A percentile compares a stretch with the other conserved stretches of the same genome.
Evolutionary conservation across 2,329 filamentous ascomycete genomes (phyloP).

Genomic region (Aspergillus pseudoglaucus): DNA sequence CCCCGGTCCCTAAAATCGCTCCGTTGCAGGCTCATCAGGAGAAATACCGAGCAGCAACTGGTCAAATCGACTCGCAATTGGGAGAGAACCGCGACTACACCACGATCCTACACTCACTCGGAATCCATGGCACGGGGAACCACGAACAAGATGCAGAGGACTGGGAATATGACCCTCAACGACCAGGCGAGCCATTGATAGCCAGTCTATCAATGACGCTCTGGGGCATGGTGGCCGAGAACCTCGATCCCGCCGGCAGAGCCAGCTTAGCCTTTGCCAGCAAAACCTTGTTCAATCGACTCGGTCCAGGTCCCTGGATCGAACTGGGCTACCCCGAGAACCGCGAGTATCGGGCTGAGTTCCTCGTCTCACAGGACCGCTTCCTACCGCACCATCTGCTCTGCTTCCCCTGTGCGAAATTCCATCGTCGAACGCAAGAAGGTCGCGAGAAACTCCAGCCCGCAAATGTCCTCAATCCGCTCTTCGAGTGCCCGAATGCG

Average conservation of each 20-base stretch:
- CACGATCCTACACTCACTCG: slow-evolving; percentile 29
- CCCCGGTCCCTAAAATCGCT: slow-evolving; percentile 25
- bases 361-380: slow-evolving; percentile 47
- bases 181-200: slow-evolving; percentile 38
- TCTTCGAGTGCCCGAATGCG: slow-evolving; percentile 51
- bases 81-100: slow-evolving; percentile 33
- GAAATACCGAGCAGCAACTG: slow-evolving; percentile 24
- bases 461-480: slow-evolving; percentile 48
- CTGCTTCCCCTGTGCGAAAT: slow-evolving; percentile 52
- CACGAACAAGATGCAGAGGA: slow-evolving; percentile 8
- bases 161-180: slow-evolving; percentile 15
- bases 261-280: slow-evolving; percentile 46
- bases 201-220: slow-evolving; percentile 39
- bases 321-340: slow-evolving; percentile 40
- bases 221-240: slow-evolving; percentile 41
- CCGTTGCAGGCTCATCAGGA: slow-evolving; percentile 29
- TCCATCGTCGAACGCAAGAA: slow-evolving; percentile 48
- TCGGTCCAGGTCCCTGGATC: slow-evolving; percentile 38
- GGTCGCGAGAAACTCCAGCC: slow-evolving; percentile 51
- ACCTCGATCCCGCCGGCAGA: slow-evolving; percentile 41
- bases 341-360: slow-evolving; percentile 41
- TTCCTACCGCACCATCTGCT: slow-evolving; percentile 51
- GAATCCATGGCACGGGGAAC: slow-evolving; percentile 25
- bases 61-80: slow-evolving; percentile 28
- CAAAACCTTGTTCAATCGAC: slow-evolving; percentile 39